phyloP scores from a whole-genome alignment of 2,329 filamentous ascomycete genomes.

The Verticillium isaacii region DNA sequence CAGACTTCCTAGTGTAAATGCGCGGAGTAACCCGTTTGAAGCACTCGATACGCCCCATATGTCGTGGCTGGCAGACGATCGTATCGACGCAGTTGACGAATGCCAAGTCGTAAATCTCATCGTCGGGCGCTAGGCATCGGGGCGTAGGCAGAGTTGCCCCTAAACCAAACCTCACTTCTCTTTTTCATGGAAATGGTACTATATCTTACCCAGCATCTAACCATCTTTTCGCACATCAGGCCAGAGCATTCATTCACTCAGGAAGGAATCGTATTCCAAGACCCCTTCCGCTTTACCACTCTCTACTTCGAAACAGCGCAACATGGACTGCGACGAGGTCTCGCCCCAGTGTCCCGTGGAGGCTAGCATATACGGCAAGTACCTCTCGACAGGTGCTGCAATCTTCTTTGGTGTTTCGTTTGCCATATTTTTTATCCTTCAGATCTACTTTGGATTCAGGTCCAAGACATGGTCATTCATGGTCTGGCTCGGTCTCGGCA shows the following conservation, averaged over 20 bases:
- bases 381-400: background rate
- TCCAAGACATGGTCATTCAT: constrained; percentile 1
- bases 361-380: background rate
- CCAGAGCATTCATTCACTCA: background rate
- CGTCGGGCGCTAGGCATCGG: background rate
- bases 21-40: too few species aligned
- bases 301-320: background rate
- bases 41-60: background rate
- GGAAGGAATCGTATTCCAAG: background rate
- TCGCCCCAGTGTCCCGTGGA: background rate
- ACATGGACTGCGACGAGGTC: background rate
- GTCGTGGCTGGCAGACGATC: background rate
- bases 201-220: too few species aligned
- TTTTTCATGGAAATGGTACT: too few species aligned
- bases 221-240: too few species aligned
- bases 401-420: background rate
- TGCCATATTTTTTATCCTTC: background rate
- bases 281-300: background rate
- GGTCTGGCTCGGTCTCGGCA: constrained; percentile 1
- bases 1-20: background rate
- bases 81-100: background rate
- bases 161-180: too few species aligned
- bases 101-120: background rate
- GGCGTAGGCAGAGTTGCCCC: too few species aligned
- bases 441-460: background rate